These are phyloP conservation scores for Chenopodium quinoa DNA, from an alignment of 148 eudicot genomes.

Conservation along the genomic window DNA sequence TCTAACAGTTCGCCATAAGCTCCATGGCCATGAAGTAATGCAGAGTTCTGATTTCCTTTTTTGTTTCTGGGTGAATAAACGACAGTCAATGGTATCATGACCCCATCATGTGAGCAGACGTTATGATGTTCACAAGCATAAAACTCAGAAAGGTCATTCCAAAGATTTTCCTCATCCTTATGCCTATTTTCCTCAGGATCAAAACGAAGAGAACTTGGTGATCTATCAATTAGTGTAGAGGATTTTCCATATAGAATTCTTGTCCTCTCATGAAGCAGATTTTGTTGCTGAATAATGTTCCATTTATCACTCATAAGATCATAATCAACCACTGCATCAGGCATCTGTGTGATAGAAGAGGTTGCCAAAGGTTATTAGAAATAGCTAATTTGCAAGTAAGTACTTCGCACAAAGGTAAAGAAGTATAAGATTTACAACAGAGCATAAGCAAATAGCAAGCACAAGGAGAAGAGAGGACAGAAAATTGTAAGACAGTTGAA, in stretches of 20 bases:
- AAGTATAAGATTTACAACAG: not conserved
- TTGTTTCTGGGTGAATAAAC: conserved; percentile 59
- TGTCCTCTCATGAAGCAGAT: conserved; percentile 79
- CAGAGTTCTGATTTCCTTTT: conserved; percentile 60
- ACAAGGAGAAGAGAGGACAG: not conserved
- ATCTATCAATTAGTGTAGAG: conserved; percentile 36
- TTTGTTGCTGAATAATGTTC: conserved; percentile 90
- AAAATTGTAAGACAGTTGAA: not conserved
- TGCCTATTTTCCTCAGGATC: conserved; percentile 27
- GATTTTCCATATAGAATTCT: conserved; percentile 71
- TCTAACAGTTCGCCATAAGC: conserved; percentile 92
- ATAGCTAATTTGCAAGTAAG: not conserved
- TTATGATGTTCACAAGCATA: conserved; percentile 77
- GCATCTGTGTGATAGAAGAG: conserved; percentile 61
- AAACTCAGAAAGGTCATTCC: conserved; percentile 92
- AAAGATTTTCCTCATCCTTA: conserved; percentile 37
- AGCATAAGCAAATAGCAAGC: not conserved
- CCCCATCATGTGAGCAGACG: conserved; percentile 71
- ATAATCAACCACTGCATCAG: conserved; percentile 91
- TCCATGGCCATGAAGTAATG: conserved; percentile 88
- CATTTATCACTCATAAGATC: conserved; percentile 73
- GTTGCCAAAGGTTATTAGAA: not conserved
- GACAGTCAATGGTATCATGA: conserved; percentile 67
- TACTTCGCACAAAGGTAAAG: not conserved
- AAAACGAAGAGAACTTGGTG: conserved; percentile 30